Evolutionary conservation across 2,329 filamentous ascomycete genomes (phyloP).

Genomic region (Aspergillus niger): DNA sequence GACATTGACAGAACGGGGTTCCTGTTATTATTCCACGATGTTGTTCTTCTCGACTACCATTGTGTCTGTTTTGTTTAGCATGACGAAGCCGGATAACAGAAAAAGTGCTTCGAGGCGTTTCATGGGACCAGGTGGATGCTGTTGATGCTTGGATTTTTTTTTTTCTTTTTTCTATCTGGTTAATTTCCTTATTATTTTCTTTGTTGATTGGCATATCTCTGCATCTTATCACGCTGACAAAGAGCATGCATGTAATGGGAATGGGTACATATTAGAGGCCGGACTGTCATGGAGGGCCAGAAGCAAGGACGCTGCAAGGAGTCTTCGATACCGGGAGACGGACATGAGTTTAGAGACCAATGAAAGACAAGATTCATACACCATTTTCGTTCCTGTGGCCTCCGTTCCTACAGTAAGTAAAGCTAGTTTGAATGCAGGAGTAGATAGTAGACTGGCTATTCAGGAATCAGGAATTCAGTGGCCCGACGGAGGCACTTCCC

Average conservation of each 20-base stretch:
- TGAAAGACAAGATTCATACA: constrained; percentile 1
- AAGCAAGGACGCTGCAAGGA: constrained; percentile 23
- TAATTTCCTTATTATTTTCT: constrained; percentile 8
- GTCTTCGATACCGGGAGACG: constrained; percentile 1
- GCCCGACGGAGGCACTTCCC: constrained; percentile 3
- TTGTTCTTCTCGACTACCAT: constrained; percentile 6
- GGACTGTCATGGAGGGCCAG: constrained; percentile 8
- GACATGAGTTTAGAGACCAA: constrained; percentile 6
- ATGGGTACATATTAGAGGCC: constrained; percentile 8
- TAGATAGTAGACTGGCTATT: too few relatives aligned
- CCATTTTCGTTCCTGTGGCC: neutral
- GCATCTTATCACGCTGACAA: constrained; percentile 8
- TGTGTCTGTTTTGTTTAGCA: constrained; percentile 17
- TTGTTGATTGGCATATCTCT: constrained; percentile 10
- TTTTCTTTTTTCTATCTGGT: constrained; percentile 8
- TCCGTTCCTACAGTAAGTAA: neutral
- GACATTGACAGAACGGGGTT: constrained; percentile 17
- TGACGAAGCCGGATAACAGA: constrained; percentile 14
- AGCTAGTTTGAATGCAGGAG: neutral
- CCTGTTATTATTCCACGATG: constrained; percentile 6
- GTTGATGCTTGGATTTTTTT: neutral
- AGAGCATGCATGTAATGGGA: constrained; percentile 20
- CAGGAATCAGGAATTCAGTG: neutral
- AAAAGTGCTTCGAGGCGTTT: constrained; percentile 14
- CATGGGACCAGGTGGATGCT: neutral